These are phyloP conservation scores for Paramecium sonneborni DNA, from an alignment of 73 alveolate genomes.

Conservation along the genomic window DNA sequence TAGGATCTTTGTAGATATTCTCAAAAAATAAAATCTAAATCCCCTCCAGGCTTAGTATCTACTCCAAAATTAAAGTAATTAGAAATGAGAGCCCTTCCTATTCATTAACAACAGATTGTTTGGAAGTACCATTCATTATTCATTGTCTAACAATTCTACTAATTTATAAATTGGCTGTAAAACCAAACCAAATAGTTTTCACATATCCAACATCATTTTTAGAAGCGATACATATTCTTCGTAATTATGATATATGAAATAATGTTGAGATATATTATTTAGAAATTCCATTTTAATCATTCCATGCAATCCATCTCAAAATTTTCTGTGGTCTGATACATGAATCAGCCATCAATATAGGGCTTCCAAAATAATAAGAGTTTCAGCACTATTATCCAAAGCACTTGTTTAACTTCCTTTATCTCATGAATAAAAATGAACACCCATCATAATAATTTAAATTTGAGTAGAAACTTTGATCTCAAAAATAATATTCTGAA, in stretches of 20 bases:
- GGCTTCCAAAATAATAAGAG: conserved; percentile 52
- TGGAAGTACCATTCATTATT: neutral
- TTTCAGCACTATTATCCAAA: conserved; percentile 64
- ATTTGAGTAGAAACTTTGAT: conserved; percentile 56
- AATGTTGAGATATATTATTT: conserved; percentile 39
- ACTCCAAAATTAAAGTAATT: neutral
- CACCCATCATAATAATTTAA: conserved; percentile 60
- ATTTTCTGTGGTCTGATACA: conserved; percentile 60
- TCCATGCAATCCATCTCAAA: conserved; percentile 68
- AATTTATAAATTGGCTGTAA: conserved; percentile 43
- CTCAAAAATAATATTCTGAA: conserved; percentile 54
- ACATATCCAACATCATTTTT: conserved; percentile 57
- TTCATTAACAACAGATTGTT: neutral
- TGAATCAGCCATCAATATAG: neutral
- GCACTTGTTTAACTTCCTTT: conserved; percentile 66
- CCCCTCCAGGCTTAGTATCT: conserved; percentile 56
- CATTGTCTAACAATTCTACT: conserved; percentile 8
- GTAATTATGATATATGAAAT: conserved; percentile 28
- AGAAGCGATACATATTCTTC: conserved; percentile 58
- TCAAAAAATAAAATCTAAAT: conserved; percentile 51
- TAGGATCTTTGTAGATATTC: conserved; percentile 57
- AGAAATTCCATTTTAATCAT: conserved; percentile 65
- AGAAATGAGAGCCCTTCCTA: neutral
- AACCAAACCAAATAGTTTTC: conserved; percentile 54
- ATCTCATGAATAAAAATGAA: conserved; percentile 65